Evolutionary conservation across 2,329 filamentous ascomycete species (phyloP).

Genomic region (Ophidiomyces ophidiicola): DNA sequence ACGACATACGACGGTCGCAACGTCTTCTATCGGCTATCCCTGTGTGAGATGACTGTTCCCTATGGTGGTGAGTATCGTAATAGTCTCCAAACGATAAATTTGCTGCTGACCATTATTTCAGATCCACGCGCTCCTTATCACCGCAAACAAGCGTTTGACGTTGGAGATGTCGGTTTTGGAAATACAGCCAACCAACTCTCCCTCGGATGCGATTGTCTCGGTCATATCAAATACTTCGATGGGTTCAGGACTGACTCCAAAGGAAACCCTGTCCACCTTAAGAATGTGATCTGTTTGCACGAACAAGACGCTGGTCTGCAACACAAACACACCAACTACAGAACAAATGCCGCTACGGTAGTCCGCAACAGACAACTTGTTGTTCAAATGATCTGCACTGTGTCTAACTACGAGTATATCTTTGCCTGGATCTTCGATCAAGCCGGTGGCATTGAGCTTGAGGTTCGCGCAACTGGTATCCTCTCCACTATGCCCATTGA

Average conservation of each 20-base stretch:
- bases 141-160: conserved; percentile 58
- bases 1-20: conserved; percentile 51
- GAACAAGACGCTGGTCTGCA: conserved; percentile 58
- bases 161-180: conserved; percentile 55
- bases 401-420: conserved; percentile 63
- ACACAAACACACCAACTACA: conserved; percentile 62
- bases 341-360: conserved; percentile 51
- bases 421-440: conserved; percentile 61
- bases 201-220: conserved; percentile 58
- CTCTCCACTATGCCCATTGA: conserved; percentile 56
- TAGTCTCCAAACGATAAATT: conserved; percentile 13
- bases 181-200: conserved; percentile 58
- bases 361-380: conserved; percentile 54
- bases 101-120: conserved; percentile 42
- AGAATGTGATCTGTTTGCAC: conserved; percentile 58
- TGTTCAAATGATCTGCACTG: conserved; percentile 57
- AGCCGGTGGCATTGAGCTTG: conserved; percentile 53
- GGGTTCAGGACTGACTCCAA: conserved; percentile 48
- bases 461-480: conserved; percentile 57
- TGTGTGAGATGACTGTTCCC: conserved; percentile 54
- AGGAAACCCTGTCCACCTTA: conserved; percentile 46
- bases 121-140: conserved; percentile 57
- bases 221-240: conserved; percentile 56
- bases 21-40: conserved; percentile 53
- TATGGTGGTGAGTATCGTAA: conserved; percentile 26